Evolutionary conservation across 495 filamentous ascomycete species (phyloP).

Genomic region (Margaritispora aquatica): DNA sequence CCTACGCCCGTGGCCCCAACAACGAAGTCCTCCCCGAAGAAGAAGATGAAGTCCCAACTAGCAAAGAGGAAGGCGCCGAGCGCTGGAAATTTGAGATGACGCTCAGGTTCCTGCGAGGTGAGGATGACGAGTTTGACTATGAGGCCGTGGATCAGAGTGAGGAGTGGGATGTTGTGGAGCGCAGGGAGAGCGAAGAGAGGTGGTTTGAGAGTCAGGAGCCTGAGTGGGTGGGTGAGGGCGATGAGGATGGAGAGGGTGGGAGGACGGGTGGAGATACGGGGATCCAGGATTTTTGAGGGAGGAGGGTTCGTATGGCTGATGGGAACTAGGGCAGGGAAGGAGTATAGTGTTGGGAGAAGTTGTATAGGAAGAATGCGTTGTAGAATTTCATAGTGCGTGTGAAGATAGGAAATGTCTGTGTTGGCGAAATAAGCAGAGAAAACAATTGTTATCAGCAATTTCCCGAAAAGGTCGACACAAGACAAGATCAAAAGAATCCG

Average conservation of each 20-base stretch:
- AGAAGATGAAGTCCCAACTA: constrained; percentile 50
- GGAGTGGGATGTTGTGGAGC: constrained; percentile 53
- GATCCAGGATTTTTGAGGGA: constrained; percentile 65
- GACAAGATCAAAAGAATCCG: too few relatives aligned
- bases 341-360: too few relatives aligned
- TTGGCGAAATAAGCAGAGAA: background rate
- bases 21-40: constrained; percentile 38
- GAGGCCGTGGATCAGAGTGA: constrained; percentile 59
- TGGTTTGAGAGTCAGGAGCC: constrained; percentile 68
- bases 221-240: constrained; percentile 42
- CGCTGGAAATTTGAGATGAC: constrained; percentile 68
- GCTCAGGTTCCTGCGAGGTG: constrained; percentile 58
- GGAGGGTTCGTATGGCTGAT: too few relatives aligned
- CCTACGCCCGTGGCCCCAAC: constrained; percentile 12
- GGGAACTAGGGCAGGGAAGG: background rate
- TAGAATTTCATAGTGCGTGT: too few relatives aligned
- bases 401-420: too few relatives aligned
- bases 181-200: constrained; percentile 49
- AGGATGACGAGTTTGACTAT: constrained; percentile 70
- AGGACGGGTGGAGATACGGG: constrained; percentile 61
- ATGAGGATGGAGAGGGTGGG: constrained; percentile 25
- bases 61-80: constrained; percentile 60
- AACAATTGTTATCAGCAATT: too few relatives aligned
- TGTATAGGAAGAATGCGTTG: too few relatives aligned
- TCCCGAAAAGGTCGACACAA: too few relatives aligned